These are phyloP conservation scores for Neopestalotiopsis rosae DNA, from an alignment of 2,329 filamentous ascomycete species.

Conservation along the genomic window DNA sequence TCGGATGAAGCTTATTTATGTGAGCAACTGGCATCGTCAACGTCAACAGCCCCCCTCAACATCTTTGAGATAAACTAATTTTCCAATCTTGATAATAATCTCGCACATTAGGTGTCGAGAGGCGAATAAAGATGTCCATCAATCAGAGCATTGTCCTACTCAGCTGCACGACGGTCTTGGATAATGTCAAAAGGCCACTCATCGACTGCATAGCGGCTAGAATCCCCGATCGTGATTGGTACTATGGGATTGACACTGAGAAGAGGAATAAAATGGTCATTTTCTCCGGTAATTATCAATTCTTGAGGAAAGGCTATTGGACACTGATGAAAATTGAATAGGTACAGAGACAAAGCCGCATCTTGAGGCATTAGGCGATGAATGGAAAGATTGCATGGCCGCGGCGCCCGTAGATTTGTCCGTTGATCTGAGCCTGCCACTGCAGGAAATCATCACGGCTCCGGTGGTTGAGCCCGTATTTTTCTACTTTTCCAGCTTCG, in stretches of 20 bases:
- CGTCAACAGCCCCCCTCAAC: background rate
- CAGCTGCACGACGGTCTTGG: background rate
- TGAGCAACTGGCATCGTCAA: background rate
- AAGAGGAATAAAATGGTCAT: background rate
- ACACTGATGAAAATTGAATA: background rate
- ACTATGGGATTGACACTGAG: background rate
- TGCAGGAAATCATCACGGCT: background rate
- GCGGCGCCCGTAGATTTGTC: background rate
- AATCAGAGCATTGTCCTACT: background rate
- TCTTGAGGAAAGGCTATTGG: no score
- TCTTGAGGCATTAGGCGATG: background rate
- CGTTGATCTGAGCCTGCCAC: background rate
- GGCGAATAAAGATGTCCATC: background rate
- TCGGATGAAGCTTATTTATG: constrained; percentile 1
- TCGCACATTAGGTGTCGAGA: no score
- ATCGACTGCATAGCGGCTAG: background rate
- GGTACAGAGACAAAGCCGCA: background rate
- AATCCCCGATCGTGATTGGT: background rate
- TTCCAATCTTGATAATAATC: background rate
- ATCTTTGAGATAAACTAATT: background rate
- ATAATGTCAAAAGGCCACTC: background rate
- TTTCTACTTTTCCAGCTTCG: background rate
- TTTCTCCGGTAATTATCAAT: background rate
- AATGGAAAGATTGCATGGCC: constrained; percentile 3
- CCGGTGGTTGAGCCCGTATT: background rate